Evolutionary conservation across 1,284 basidiomycete species (phyloP).

Genomic region (Apiotrichum gracile): DNA sequence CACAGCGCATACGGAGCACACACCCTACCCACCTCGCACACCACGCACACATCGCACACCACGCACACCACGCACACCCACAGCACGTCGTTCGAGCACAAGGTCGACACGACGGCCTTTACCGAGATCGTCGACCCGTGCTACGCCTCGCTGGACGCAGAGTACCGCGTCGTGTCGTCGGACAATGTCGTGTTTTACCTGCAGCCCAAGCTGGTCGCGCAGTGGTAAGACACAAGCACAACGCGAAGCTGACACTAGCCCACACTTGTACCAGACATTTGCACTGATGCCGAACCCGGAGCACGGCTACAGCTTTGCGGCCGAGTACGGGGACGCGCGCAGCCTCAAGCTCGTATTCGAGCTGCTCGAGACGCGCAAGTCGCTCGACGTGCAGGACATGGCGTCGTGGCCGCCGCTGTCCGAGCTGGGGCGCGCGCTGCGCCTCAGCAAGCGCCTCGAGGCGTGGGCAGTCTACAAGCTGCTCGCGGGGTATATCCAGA

Average conservation of each 20-base stretch:
- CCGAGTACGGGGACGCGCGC: not conserved
- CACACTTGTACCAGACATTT: not conserved
- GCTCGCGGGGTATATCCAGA: not conserved
- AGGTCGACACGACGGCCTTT: not conserved
- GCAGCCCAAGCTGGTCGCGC: not conserved
- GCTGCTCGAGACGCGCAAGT: not conserved
- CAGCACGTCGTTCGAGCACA: no score
- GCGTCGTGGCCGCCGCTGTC: not conserved
- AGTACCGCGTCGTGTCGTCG: not conserved
- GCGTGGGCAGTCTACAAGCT: not conserved
- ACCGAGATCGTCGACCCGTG: not conserved
- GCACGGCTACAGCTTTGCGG: not conserved
- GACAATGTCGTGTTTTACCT: not conserved
- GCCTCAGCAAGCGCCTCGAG: not conserved
- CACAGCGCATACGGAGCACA: no score
- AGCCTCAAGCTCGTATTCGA: not conserved
- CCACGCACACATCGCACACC: no score
- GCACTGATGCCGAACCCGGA: not conserved
- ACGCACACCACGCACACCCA: no score
- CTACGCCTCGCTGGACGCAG: not conserved
- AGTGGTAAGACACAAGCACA: not conserved
- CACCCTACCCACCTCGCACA: no score
- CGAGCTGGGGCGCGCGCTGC: not conserved
- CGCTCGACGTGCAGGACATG: not conserved
- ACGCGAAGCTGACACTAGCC: not conserved